Evolutionary conservation across 768 basidiomycete species (phyloP).

Genomic region (Tremella yokohamensis): DNA sequence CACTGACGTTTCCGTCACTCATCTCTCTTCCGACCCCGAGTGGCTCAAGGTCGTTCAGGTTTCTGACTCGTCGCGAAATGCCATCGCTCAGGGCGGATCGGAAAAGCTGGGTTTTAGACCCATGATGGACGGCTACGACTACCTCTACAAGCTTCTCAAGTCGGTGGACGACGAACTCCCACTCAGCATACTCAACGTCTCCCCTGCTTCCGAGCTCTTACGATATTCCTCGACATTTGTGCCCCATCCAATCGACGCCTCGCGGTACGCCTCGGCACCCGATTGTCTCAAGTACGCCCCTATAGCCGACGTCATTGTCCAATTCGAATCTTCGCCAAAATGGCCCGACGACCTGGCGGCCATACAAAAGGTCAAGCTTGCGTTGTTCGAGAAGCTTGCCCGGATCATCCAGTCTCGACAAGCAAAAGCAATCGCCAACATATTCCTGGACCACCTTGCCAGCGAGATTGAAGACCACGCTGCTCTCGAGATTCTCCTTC

Average conservation of each 20-base stretch:
- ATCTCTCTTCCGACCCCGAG: constrained; percentile 27
- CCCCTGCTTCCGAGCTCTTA: constrained; percentile 67
- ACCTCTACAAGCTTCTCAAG: constrained; percentile 70
- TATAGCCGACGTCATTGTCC: constrained; percentile 69
- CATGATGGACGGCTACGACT: constrained; percentile 74
- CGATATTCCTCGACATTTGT: constrained; percentile 77
- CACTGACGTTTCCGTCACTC: constrained; percentile 29
- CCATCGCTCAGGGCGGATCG: constrained; percentile 47
- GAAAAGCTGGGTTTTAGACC: constrained; percentile 53
- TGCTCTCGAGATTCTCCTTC: constrained; percentile 70
- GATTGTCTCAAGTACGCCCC: constrained; percentile 64
- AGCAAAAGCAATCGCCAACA: constrained; percentile 58
- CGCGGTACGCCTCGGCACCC: constrained; percentile 53
- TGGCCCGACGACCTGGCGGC: constrained; percentile 95
- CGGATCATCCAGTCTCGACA: constrained; percentile 60
- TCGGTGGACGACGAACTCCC: constrained; percentile 67
- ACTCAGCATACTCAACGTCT: constrained; percentile 70
- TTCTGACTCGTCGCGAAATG: constrained; percentile 47
- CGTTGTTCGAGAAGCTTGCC: constrained; percentile 80
- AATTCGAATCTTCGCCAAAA: constrained; percentile 84
- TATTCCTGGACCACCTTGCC: constrained; percentile 58
- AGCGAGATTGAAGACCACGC: constrained; percentile 67
- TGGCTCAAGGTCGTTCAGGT: constrained; percentile 44
- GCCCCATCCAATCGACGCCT: constrained; percentile 67
- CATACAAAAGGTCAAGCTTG: constrained; percentile 89